Evolutionary conservation across 2,329 filamentous ascomycete genomes (phyloP), one percentile per base, ranked within the genome.

Genomic region (Fusarium sp.): DNA sequence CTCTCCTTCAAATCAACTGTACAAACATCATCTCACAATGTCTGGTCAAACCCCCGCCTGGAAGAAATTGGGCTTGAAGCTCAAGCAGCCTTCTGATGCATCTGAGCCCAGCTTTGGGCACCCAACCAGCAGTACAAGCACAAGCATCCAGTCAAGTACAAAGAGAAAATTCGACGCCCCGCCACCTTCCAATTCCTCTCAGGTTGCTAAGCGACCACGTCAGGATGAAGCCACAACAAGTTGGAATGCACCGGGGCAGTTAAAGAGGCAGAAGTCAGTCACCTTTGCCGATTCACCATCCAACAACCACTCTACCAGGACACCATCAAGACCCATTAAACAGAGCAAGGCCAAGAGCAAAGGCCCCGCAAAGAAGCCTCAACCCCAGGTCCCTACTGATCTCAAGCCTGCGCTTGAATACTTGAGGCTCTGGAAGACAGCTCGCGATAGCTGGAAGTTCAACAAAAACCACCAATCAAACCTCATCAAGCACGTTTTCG

Each of bases 401-500:
- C 83, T 91, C 63, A 87, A 89, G 52, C 88, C 91, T 20, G 92
- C 94, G 66, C 86, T 97, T 22, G 87, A 90, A 60, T 98, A 98
- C 81, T 88, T 98, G 49, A 87, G 87, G 52, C 90, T 92, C 80
- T 98, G 95, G 87, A 87, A 93, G 82, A 88, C 88, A 63, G 88
- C 91, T 69, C 91, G 91, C 66, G 85, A 88, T 15, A 87, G 86
- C 76, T 98, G 96, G 96, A 98, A 98, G 82, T 98, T 98, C 86
- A 97, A 97, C 85, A 98, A 98, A 85, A 95, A 94, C 77, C 91
- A 94, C 80, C 95, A 98, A 82, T 94, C 92, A 61, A 90, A 94
- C 76, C 86, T 98, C 18, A 89, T 98, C 80, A 96, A 96, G 82
- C 91, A 97, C 84, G 84, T 93, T 51, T 94, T 97, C 80, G 91